phyloP scores from a whole-genome alignment of 1,139 yeast genomes.

The Yamadazyma pseudoaaseri region DNA sequence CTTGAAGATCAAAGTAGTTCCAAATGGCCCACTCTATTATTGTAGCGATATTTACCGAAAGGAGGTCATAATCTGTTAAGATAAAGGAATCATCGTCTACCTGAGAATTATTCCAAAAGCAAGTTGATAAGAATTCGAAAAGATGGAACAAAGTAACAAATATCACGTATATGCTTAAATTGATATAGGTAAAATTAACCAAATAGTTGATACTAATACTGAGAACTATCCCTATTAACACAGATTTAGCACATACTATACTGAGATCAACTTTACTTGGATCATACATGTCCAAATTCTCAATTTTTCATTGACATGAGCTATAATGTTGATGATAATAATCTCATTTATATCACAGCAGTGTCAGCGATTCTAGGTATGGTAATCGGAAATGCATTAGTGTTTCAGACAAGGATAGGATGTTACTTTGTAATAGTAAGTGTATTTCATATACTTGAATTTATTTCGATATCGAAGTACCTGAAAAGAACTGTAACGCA shows the following conservation, averaged over 20 bases:
- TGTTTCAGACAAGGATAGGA: conserved; percentile 2
- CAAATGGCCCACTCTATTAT: conserved; percentile 22
- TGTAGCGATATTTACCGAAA: conserved; percentile 53
- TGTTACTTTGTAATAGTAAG: conserved; percentile 4
- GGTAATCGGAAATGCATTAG: conserved; percentile 9
- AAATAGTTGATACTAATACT: conserved; percentile 14
- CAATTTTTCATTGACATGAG: background rate
- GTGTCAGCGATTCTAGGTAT: conserved; percentile 18
- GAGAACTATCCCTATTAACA: conserved; percentile 27
- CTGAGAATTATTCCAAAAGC: conserved; percentile 63
- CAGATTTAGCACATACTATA: conserved; percentile 33
- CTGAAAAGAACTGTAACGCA: conserved; percentile 23
- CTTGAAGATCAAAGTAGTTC: conserved; percentile 6
- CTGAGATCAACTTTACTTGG: conserved; percentile 29
- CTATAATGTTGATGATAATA: conserved; percentile 1
- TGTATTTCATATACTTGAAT: conserved; percentile 31
- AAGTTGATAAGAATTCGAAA: conserved; percentile 78
- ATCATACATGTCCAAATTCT: conserved; percentile 17
- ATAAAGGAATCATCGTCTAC: conserved; percentile 77
- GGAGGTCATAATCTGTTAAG: conserved; percentile 68
- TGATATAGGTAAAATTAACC: background rate
- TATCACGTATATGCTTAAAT: conserved; percentile 44
- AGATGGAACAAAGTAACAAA: conserved; percentile 68
- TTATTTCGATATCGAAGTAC: conserved; percentile 23
- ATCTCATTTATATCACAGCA: conserved; percentile 2